A percentile compares a stretch with the other conserved stretches of the same genome.
phyloP scores from a whole-genome alignment of 352 stramenopile genomes.

The Phytophthora tubulina region DNA sequence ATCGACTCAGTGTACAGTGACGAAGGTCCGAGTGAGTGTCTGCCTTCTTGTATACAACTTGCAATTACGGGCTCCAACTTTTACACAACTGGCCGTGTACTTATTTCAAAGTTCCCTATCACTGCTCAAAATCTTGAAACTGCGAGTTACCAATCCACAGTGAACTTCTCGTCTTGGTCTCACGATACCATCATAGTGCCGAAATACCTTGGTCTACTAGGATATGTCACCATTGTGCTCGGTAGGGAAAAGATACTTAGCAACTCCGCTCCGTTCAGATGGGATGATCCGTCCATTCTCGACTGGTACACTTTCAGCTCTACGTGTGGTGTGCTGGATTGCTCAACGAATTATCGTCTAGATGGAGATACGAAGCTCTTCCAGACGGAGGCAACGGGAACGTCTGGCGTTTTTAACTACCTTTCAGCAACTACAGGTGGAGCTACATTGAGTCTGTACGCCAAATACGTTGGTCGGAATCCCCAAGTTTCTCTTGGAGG shows the following conservation, averaged over 20 bases:
- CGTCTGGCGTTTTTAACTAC: slow-evolving; percentile 42
- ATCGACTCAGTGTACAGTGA: slow-evolving; percentile 70
- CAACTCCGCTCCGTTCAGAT: slow-evolving; percentile 66
- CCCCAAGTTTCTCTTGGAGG: slow-evolving; percentile 46
- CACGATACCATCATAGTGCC: slow-evolving; percentile 54
- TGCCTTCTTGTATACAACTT: slow-evolving; percentile 59
- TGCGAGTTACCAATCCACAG: slow-evolving; percentile 31
- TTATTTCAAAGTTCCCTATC: slow-evolving; percentile 56
- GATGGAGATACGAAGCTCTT: slow-evolving; percentile 58
- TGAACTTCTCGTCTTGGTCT: slow-evolving; percentile 47
- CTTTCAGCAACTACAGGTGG: slow-evolving; percentile 55
- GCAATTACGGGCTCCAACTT: slow-evolving; percentile 66
- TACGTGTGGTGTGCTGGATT: slow-evolving; percentile 53
- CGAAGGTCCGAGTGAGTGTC: slow-evolving; percentile 59
- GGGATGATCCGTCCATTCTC: slow-evolving; percentile 63
- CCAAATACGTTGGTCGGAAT: slow-evolving; percentile 63
- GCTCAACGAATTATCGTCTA: slow-evolving; percentile 57
- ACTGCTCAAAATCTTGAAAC: slow-evolving; percentile 27
- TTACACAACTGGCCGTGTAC: slow-evolving; percentile 49
- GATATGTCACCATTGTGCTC: slow-evolving; percentile 64
- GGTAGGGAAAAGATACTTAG: slow-evolving; percentile 52
- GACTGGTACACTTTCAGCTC: slow-evolving; percentile 64
- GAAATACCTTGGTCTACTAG: slow-evolving; percentile 52
- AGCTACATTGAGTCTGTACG: slow-evolving; percentile 57
- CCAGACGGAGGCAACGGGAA: slow-evolving; percentile 35